Evolutionary conservation across 495 filamentous ascomycete species (phyloP).

Genomic region (Pseudevernia furfuracea): DNA sequence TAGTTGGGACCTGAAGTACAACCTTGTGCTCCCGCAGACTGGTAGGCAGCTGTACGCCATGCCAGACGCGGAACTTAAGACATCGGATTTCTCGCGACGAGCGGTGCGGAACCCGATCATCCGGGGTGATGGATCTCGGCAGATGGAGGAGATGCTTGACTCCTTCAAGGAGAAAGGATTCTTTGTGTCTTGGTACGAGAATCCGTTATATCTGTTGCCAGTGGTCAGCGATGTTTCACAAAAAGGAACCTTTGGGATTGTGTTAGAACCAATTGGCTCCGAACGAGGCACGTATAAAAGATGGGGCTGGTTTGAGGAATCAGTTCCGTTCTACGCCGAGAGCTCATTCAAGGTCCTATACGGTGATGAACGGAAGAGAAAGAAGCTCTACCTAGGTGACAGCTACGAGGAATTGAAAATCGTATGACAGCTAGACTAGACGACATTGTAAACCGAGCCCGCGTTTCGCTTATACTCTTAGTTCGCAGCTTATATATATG

Average conservation of each 20-base stretch:
- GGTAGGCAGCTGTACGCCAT: not conserved
- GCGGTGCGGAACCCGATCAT: not conserved
- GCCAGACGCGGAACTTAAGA: not conserved
- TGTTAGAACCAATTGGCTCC: not conserved
- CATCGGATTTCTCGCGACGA: not conserved
- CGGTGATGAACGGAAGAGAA: not conserved
- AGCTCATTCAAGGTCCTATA: not conserved
- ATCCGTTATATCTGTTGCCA: not conserved
- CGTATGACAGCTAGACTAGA: not conserved
- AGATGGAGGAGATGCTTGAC: not conserved
- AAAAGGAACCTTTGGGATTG: not conserved
- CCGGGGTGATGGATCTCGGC: not conserved
- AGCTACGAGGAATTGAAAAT: not conserved
- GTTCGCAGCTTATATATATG: no score
- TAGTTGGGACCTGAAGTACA: not conserved
- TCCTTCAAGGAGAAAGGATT: not conserved
- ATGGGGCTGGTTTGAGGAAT: not conserved
- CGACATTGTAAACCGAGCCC: not conserved
- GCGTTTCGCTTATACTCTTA: not conserved
- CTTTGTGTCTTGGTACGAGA: not conserved
- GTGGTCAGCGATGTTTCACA: not conserved
- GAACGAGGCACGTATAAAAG: slow-evolving; percentile 3
- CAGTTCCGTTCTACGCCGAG: not conserved
- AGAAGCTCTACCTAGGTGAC: not conserved
- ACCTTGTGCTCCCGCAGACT: not conserved